Evolutionary conservation across 2,329 filamentous ascomycete genomes (phyloP), one percentile per base, ranked within the genome.

Genomic region (Canariomyces notabilis): DNA sequence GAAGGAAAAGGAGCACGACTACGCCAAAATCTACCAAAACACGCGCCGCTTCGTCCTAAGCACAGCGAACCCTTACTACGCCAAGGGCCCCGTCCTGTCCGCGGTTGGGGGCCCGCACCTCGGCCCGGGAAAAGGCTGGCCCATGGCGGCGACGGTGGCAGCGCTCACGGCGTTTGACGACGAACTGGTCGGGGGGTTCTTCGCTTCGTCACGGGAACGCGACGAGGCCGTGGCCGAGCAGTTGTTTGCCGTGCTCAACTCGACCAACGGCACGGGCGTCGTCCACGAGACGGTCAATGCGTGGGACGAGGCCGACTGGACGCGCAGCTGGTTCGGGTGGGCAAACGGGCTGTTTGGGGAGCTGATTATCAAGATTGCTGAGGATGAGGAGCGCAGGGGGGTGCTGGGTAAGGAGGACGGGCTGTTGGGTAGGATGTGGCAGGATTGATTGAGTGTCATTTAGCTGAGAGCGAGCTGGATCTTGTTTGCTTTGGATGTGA

Each of bases 11-110:
- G 11, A 52, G 1, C 67, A 73, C 9, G 65, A 71, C 19, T 71
- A 78, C 21, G 79, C 90, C 55, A 55, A 73, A 5, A 73, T 85
- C 2, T 95, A 95, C 63, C 77, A 84, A 59, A 89, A 87, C 62
- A 95, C 89, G 0, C 77, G 89, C 46, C 76, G 76, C 45, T 91
- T 90, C 76, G 80, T 93, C 48, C 76, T 94, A 18, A 79, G 79
- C 47, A 77, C 79, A 44, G 79, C 80, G 0, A 95, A 95, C 59
- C 87, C 89, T 0, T 95, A 93, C 65, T 95, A 77, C 57, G 71
- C 87, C 42, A 70, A 72, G 14, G 87, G 87, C 1, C 67, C 72
- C 0, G 76, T 73, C 0, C 85, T 93, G 59, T 79, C 77, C 4
- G 85, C 83, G 2, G 84, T 93, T 45, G 88, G 89, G 6, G 87